Evolutionary conservation across 176 grass and related monocot genomes (phyloP), one percentile per base, ranked within the genome.

Genomic region (Panicum miliaceum): DNA sequence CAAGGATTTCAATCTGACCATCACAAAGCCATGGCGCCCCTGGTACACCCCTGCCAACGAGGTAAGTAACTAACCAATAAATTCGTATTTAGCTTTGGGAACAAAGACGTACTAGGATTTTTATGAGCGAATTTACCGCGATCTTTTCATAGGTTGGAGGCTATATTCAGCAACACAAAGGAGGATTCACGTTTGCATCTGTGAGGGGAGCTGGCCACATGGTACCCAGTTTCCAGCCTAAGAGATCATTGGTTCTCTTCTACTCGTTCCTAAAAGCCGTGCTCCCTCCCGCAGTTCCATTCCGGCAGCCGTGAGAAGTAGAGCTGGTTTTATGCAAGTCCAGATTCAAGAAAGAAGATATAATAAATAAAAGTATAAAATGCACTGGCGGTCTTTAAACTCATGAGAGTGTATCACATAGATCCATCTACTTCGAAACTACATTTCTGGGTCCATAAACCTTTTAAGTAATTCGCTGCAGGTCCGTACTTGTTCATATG

Each of bases 21-120:
- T 90, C 52, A 84, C 69, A 15, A 69, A 34, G 26, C 59, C 84
- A 62, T 94, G 90, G 90, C 48, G 81, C 9, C 90, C 89, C 0
- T 94, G 92, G 92, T 81, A 89, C 81, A 85, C 51, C 3, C 68
- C 76, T 64, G 48, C 67, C 5, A 58, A 80, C 8, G 87, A 92
- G 87, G 90, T 89, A 77, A 64, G 1, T 12, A 20, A 19, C 6
- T 15, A 19, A 3, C 12, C 64, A 48, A 12, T 8, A 23, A 47
- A 22, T 20, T 36, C 22, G 35, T 38, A 11, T 23, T 27, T 54
- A 73, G 59, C 50, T 42, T 0, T 1, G n/a, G 38, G 14, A 65
- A 5, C 37, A 1, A 43, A 13, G 16, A n/a, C 42, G 8, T 8
- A 19, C 2, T n/a, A 22, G 20, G 4, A n/a, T 69, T 5, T 20